Evolutionary conservation across 805 yeast species (phyloP).

Genomic region (Wickerhamiella galacta): DNA sequence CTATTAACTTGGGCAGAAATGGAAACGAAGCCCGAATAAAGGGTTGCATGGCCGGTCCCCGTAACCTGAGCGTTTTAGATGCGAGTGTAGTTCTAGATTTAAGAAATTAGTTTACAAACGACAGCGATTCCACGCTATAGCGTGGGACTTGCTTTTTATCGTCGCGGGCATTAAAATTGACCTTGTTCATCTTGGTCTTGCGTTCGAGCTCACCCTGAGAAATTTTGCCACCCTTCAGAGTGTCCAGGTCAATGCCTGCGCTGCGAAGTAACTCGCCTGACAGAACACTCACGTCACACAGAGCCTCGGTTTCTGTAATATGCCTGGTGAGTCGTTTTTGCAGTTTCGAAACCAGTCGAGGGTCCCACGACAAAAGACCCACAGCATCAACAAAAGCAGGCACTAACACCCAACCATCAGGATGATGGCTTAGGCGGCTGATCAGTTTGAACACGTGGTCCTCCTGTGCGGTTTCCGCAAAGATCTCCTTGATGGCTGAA

Average conservation of each 20-base stretch:
- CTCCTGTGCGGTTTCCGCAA: conserved; percentile 8
- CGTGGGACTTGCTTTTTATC: neutral
- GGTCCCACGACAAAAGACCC: conserved; percentile 51
- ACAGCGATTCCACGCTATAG: conserved; percentile 1
- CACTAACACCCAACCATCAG: conserved; percentile 44
- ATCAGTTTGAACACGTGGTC: conserved; percentile 21
- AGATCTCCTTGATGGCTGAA: conserved; percentile 16
- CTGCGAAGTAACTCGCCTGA: conserved; percentile 17
- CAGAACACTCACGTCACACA: conserved; percentile 12
- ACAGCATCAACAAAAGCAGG: conserved; percentile 54
- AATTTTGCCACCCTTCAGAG: neutral
- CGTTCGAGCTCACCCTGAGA: neutral
- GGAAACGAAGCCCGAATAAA: conserved; percentile 27
- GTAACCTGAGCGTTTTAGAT: neutral
- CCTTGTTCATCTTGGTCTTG: neutral
- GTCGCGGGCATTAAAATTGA: neutral
- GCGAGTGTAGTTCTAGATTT: conserved; percentile 9
- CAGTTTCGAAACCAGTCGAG: conserved; percentile 32
- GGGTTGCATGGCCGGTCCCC: neutral
- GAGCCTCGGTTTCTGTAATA: conserved; percentile 24
- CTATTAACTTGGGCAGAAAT: conserved; percentile 29
- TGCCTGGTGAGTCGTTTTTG: conserved; percentile 30
- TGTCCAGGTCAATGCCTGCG: conserved; percentile 11
- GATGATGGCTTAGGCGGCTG: conserved; percentile 29
- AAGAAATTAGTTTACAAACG: conserved; percentile 20